phyloP scores from a whole-genome alignment of 768 basidiomycete genomes.

The Peribolospora baueri region DNA sequence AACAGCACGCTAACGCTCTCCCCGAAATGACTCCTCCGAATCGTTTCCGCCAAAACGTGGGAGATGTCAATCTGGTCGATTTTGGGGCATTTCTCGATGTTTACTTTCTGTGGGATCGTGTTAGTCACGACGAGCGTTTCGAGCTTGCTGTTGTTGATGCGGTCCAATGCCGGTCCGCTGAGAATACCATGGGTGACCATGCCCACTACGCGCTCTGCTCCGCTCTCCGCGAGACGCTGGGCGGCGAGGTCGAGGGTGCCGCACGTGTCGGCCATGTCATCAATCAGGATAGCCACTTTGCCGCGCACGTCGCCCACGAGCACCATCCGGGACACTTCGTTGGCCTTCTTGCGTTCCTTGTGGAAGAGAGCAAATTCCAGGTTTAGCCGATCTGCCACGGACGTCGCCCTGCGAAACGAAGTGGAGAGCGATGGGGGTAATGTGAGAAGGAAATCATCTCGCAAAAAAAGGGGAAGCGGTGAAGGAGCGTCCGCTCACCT shows the following conservation, averaged over 20 bases:
- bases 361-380: slow-evolving; percentile 98
- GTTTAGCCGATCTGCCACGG: slow-evolving; percentile 81
- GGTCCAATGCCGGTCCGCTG: slow-evolving; percentile 52
- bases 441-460: background rate
- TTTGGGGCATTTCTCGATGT: slow-evolving; percentile 44
- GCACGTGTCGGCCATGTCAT: slow-evolving; percentile 97
- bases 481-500: slow-evolving; percentile 28
- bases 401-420: slow-evolving; percentile 56
- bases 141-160: slow-evolving; percentile 45
- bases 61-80: slow-evolving; percentile 89
- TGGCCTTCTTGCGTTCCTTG: slow-evolving; percentile 93
- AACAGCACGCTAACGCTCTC: slow-evolving; percentile 75
- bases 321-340: slow-evolving; percentile 81
- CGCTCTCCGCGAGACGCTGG: slow-evolving; percentile 63
- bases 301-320: slow-evolving; percentile 82
- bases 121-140: slow-evolving; percentile 96
- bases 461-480: background rate
- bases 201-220: slow-evolving; percentile 60
- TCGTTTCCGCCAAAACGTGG: slow-evolving; percentile 76
- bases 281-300: slow-evolving; percentile 80
- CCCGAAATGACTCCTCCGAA: slow-evolving; percentile 88
- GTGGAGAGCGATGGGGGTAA: background rate
- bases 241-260: slow-evolving; percentile 85
- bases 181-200: slow-evolving; percentile 93
- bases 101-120: slow-evolving; percentile 70